phyloP scores from a whole-genome alignment of 2,329 filamentous ascomycete genomes.

The Aaosphaeria pasadenensis region DNA sequence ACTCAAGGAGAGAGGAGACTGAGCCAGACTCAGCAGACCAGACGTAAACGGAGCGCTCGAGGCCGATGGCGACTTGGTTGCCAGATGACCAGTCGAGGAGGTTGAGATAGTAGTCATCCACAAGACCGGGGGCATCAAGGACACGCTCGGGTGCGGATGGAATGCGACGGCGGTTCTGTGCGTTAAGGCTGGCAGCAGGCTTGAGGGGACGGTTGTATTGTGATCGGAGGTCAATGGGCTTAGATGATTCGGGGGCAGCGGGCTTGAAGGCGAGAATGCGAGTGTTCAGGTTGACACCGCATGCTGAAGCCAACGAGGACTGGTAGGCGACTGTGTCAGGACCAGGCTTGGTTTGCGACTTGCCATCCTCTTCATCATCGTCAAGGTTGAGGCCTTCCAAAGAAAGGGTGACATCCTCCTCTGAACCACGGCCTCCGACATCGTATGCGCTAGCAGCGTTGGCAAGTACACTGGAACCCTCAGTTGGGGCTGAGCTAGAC shows the following conservation, averaged over 20 bases:
- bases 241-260: conserved; percentile 93
- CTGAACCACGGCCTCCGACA: conserved; percentile 57
- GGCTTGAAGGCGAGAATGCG: conserved; percentile 98
- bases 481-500: conserved; percentile 63
- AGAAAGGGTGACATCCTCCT: conserved; percentile 72
- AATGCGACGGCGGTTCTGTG: conserved; percentile 87
- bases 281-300: conserved; percentile 88
- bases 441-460: conserved; percentile 68
- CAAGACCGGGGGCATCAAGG: conserved; percentile 88
- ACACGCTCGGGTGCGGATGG: conserved; percentile 94
- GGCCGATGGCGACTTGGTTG: conserved; percentile 96
- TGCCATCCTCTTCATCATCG: conserved; percentile 62
- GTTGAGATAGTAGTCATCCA: conserved; percentile 99
- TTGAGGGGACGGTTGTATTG: conserved; percentile 98
- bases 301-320: conserved; percentile 84
- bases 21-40: conserved; percentile 95
- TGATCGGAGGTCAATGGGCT: conserved; percentile 93
- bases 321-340: conserved; percentile 90
- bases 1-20: conserved; percentile 86
- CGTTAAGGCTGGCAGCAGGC: conserved; percentile 67
- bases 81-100: conserved; percentile 96
- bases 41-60: conserved; percentile 95
- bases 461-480: conserved; percentile 73
- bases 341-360: conserved; percentile 71
- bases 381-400: conserved; percentile 78